Evolutionary conservation across 2,329 filamentous ascomycete genomes (phyloP), one percentile per base, ranked within the genome.

Genomic region (Lecanoromycetidae sp.): DNA sequence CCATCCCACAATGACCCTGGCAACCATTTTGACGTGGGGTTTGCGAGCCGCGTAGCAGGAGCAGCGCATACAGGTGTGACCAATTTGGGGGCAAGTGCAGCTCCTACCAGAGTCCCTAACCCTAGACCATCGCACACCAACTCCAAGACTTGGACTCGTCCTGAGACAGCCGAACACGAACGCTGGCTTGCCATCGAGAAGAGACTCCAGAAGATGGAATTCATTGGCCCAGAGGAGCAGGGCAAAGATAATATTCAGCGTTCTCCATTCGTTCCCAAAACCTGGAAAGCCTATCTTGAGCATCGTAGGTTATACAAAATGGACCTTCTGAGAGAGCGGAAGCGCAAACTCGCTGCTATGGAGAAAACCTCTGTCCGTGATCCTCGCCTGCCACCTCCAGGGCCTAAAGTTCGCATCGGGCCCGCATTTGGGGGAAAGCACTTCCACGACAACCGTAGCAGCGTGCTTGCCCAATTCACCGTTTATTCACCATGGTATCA

Each of bases 61-160:
- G n/a, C n/a, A n/a, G n/a, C n/a, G n/a, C n/a, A n/a, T n/a, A n/a
- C n/a, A n/a, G n/a, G n/a, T n/a, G n/a, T n/a, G n/a, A n/a, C n/a
- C n/a, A n/a, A n/a, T n/a, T n/a, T n/a, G n/a, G n/a, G 37, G 37
- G 10, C 37, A 9, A 3, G 23, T 15, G 5, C 23, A 40, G n/a
- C n/a, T 15, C 8, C 20, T 8, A 34, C n/a, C 13, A 13, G 17
- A 26, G 22, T 15, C 5, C 26, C 19, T 3, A 13, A 36, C 17
- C 3, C 43, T 12, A 20, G 8, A 32, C 33, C 17, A 12, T 56
- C 54, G n/a, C 46, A 58, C 41, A 55, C 50, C 8, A 51, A 55
- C 7, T 63, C 60, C 19, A 55, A 53, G 35, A 61, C 56, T 27
- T 63, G 61, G 60, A 46, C 56, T 25, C 58, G 56, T 33, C 43